A percentile compares a stretch with the other conserved stretches of the same genome.
Conservation (phyloP, 768 basidiomycete genomes). For the Albatrellus ellisii region DNA sequence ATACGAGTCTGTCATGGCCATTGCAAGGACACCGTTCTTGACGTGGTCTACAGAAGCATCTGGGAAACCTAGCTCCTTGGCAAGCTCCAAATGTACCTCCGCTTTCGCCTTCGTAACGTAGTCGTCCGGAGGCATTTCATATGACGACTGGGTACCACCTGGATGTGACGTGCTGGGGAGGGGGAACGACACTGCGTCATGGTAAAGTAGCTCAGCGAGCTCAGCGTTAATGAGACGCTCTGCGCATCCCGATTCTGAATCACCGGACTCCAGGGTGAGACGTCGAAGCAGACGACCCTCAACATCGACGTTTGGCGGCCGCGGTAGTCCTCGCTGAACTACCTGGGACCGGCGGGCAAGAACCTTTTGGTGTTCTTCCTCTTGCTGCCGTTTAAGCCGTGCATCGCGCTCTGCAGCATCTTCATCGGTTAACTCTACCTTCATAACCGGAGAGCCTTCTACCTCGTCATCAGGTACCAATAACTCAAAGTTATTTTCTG, state of each 20-base stretch:
- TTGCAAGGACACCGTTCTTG: slow-evolving; percentile 56
- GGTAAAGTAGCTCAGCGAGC: slow-evolving; percentile 63
- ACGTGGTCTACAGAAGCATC: slow-evolving; percentile 70
- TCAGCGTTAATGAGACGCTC: slow-evolving; percentile 64
- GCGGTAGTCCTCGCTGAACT: slow-evolving; percentile 73
- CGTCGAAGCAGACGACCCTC: slow-evolving; percentile 45
- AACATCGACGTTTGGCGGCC: slow-evolving; percentile 76
- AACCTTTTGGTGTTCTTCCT: slow-evolving; percentile 67
- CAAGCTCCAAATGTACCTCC: slow-evolving; percentile 72
- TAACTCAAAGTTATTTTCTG: slow-evolving; percentile 96
- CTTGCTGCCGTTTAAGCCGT: slow-evolving; percentile 43
- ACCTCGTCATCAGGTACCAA: slow-evolving; percentile 84
- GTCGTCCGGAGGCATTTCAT: slow-evolving; percentile 68
- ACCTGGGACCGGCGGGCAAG: slow-evolving; percentile 74
- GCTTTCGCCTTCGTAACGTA: slow-evolving; percentile 55
- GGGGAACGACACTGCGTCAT: slow-evolving; percentile 82
- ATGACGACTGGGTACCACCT: slow-evolving; percentile 55
- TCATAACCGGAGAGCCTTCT: slow-evolving; percentile 26
- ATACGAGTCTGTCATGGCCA: slow-evolving; percentile 46
- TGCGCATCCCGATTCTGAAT: slow-evolving; percentile 23
- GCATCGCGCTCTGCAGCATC: slow-evolving; percentile 92
- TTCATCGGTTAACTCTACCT: slow-evolving; percentile 46
- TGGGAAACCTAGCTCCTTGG: slow-evolving; percentile 70
- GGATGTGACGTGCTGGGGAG: slow-evolving; percentile 76
- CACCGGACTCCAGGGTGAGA: slow-evolving; percentile 32